Percentiles rank a stretch among this genome's conserved stretches.
These are phyloP conservation scores for Candida montana DNA, from an alignment of 805 yeast species.

Conservation along the genomic window DNA sequence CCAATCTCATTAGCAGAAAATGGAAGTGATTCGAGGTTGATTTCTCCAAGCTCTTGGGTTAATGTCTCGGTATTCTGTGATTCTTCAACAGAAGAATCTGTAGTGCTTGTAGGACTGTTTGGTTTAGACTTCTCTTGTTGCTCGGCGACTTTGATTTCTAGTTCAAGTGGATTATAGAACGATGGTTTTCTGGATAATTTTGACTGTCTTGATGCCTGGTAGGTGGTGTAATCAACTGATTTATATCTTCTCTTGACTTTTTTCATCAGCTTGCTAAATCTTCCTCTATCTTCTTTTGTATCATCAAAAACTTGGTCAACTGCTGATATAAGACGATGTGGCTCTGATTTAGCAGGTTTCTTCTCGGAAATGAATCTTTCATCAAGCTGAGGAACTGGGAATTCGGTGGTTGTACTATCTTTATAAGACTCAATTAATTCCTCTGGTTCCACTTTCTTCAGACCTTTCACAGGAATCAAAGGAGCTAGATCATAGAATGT, in stretches of 20 bases:
- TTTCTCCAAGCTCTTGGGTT: background rate
- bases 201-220: background rate
- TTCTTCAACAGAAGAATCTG: background rate
- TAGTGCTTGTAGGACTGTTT: background rate
- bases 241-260: constrained; percentile 21
- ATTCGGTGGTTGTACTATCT: background rate
- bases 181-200: constrained; percentile 5
- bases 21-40: constrained; percentile 14
- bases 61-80: background rate
- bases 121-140: background rate
- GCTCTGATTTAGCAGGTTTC: background rate
- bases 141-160: constrained; percentile 3
- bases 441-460: background rate
- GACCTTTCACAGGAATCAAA: constrained; percentile 15
- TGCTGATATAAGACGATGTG: constrained; percentile 15
- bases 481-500: constrained; percentile 23
- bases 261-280: constrained; percentile 14
- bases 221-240: constrained; percentile 3
- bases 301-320: constrained; percentile 23
- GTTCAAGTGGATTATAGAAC: constrained; percentile 1
- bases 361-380: background rate
- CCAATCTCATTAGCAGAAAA: constrained; percentile 23
- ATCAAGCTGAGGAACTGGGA: too few relatives aligned
- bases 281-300: constrained; percentile 15
- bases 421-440: background rate